These are phyloP conservation scores for Pyronema domesticum DNA, from an alignment of 495 filamentous ascomycete species.

Conservation along the genomic window DNA sequence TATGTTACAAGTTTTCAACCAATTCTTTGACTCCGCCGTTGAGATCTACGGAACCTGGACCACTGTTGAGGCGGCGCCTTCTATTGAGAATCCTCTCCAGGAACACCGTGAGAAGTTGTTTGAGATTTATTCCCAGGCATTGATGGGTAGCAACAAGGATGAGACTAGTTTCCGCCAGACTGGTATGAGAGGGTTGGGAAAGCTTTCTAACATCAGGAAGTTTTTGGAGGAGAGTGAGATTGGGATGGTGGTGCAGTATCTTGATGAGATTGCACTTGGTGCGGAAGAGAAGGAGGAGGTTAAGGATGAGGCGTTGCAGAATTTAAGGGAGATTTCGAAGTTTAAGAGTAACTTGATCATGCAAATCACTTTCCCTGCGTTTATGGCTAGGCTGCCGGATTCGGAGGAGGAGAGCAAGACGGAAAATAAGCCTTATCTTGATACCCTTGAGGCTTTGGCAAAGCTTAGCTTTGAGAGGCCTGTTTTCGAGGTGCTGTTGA, in stretches of 20 bases:
- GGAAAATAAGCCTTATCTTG: conserved; percentile 30
- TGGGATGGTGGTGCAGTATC: conserved; percentile 43
- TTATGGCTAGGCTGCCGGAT: conserved; percentile 53
- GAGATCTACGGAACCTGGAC: conserved; percentile 42
- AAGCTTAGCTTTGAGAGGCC: conserved; percentile 46
- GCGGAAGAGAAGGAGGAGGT: conserved; percentile 39
- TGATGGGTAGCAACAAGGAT: conserved; percentile 43
- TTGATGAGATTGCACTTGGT: conserved; percentile 46
- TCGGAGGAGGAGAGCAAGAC: conserved; percentile 29
- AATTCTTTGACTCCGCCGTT: conserved; percentile 40
- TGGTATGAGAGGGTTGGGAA: conserved; percentile 41
- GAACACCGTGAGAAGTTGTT: conserved; percentile 45
- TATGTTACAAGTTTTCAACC: conserved; percentile 44
- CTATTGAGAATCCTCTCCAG: conserved; percentile 34
- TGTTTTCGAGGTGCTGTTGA: conserved; percentile 51
- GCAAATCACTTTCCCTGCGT: conserved; percentile 54
- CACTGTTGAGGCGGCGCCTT: conserved; percentile 22
- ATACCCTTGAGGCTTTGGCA: conserved; percentile 48
- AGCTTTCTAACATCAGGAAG: conserved; percentile 36
- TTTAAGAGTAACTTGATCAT: conserved; percentile 49
- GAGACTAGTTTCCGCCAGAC: conserved; percentile 48
- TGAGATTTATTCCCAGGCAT: conserved; percentile 40
- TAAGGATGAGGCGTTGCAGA: conserved; percentile 45
- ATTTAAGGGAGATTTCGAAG: conserved; percentile 46
- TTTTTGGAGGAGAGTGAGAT: conserved; percentile 48